Base-by-base conservation (phyloP, 2,329 filamentous ascomycete species). In the Phaeosphaeriaceae sp. region DNA sequence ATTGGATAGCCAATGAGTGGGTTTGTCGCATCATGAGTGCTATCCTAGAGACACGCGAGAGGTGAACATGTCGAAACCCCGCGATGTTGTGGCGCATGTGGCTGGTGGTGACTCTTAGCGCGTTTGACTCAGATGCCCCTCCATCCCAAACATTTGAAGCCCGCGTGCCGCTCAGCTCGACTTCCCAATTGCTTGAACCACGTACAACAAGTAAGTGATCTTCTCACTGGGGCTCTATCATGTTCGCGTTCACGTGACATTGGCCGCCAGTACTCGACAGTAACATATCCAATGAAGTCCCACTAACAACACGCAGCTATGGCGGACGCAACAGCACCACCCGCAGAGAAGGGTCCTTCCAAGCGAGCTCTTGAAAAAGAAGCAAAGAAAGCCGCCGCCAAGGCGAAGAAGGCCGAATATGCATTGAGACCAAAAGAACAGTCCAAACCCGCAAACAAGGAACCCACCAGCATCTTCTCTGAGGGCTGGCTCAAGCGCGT, bases 311-410 rank as follows among this genome's bases (percentile, higher is more conserved):
- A 47, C 11, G 21, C 22, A 61, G 58, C 62, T 21, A 70, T 70
- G 68, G 58, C 70, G 54, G 69, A 72, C 56, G 61, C 68, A 24
- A 61, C 68, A 36, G 57, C 62, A 51, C 56, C 71, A 3, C 56
- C 67, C 1, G 67, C 71, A 22, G 73, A 75, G 44, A 77, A 77
- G 53, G 75, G 74, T 17, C 74, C 74, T 15, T 83, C 81, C 3
- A 84, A 84, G 72, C 76, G 80, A 19, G 81, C 81, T 1, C 77
- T 80, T 5, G 81, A 82, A 58, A 83, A 83, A 59, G 81, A 79
- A 25, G 79, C 78, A 15, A 83, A 82, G 68, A 83, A 83, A 66
- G 80, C 80, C 1, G 81, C 79, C 9, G 79, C 79, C 31, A 76
- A 76, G 54, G 72, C 71, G 9, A 76, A 77, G 53, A 82, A 82